Percentiles rank a stretch among this genome's conserved stretches.
phyloP scores from a whole-genome alignment of 768 basidiomycete genomes.

The Amanita polypyramis region DNA sequence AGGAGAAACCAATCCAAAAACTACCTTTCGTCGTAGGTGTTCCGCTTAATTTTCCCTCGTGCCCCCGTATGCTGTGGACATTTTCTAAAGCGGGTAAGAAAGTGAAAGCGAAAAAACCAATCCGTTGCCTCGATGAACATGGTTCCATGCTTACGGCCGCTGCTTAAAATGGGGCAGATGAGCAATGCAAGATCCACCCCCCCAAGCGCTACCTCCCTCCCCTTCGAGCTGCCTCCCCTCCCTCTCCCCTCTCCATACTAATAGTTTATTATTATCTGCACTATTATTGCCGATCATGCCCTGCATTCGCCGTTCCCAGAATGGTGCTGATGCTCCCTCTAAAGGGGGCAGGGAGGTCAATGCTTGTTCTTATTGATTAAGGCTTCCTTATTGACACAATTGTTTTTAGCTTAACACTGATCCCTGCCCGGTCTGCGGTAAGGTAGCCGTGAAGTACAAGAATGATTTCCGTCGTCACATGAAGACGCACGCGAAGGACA shows the following conservation, averaged over 20 bases:
- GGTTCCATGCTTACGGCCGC: background rate
- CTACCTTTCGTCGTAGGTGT: background rate
- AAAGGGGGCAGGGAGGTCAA: background rate
- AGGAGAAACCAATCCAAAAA: background rate
- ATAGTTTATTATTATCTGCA: background rate
- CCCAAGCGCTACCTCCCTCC: background rate
- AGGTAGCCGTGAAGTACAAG: background rate
- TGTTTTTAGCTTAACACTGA: background rate
- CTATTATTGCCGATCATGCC: constrained; percentile 2
- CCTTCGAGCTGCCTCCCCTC: background rate
- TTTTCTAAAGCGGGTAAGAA: background rate
- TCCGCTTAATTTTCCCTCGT: background rate
- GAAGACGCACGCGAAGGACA: background rate
- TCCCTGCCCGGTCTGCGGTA: background rate
- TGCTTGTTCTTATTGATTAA: background rate
- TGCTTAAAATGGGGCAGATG: background rate
- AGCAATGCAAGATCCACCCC: background rate
- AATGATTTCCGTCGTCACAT: constrained; percentile 1
- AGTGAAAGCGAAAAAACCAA: constrained; percentile 1
- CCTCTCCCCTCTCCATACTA: background rate
- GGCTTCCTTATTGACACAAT: constrained; percentile 1
- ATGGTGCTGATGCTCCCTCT: background rate
- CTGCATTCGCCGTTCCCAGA: background rate
- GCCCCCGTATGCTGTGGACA: background rate
- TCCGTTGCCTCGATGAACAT: background rate